Conservation (phyloP, 192 early-diverging fungal genomes). For the Mortierella antarctica region DNA sequence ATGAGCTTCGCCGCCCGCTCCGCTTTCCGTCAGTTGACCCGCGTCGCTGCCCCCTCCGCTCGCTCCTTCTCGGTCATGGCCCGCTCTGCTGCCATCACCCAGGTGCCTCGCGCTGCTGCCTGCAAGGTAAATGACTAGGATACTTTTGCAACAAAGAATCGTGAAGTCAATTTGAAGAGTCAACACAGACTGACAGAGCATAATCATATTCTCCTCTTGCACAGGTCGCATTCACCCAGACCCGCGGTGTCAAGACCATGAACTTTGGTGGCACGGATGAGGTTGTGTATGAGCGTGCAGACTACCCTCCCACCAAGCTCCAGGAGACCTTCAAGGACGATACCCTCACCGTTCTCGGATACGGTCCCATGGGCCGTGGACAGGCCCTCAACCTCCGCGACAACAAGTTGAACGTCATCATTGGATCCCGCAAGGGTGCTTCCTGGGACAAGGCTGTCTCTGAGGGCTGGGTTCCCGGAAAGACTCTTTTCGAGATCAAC, state of each 20-base stretch:
- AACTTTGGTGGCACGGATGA: conserved; percentile 95
- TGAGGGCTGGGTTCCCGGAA: conserved; percentile 96
- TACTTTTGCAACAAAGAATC: not conserved
- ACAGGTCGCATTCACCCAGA: conserved; percentile 57
- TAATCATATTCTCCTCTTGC: not conserved
- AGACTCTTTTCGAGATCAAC: conserved; percentile 94
- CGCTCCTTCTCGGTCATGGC: conserved; percentile 53
- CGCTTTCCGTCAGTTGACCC: conserved; percentile 53
- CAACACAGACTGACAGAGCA: not conserved
- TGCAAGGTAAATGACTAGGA: conserved; percentile 33
- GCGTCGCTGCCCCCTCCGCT: conserved; percentile 42
- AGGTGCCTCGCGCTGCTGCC: conserved; percentile 39
- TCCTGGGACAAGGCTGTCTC: conserved; percentile 93
- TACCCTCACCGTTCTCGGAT: conserved; percentile 92
- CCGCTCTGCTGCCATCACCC: conserved; percentile 48
- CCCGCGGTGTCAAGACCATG: conserved; percentile 90
- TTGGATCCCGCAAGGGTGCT: conserved; percentile 92
- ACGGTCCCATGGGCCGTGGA: conserved; percentile 96
- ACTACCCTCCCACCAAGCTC: conserved; percentile 95
- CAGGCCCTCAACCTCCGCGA: conserved; percentile 96
- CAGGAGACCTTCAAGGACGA: conserved; percentile 94
- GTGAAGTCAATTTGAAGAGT: not conserved
- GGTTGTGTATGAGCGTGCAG: conserved; percentile 93
- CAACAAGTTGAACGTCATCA: conserved; percentile 96
- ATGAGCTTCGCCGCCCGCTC: conserved; percentile 54